Evolutionary conservation across 2,329 filamentous ascomycete genomes (phyloP).

Genomic region (Neofusicoccum sp.): DNA sequence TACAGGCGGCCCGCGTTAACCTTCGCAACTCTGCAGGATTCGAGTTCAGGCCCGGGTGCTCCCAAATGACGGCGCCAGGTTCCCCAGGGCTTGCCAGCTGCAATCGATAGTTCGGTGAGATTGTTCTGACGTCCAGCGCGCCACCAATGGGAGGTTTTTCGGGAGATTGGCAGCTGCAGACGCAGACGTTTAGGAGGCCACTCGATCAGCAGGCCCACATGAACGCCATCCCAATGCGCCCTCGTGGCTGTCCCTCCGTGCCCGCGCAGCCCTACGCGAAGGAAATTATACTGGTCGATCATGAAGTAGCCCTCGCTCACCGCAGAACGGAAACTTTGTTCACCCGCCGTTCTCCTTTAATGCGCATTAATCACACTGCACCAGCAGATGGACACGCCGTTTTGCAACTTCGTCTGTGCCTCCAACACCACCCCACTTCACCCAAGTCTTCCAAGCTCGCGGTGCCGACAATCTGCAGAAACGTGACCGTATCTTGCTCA

Average conservation of each 20-base stretch:
- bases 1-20: neutral
- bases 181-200: neutral
- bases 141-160: neutral
- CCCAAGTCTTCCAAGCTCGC: neutral
- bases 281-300: neutral
- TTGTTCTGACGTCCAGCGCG: neutral
- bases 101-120: neutral
- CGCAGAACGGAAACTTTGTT: neutral
- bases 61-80: neutral
- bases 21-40: too few relatives aligned
- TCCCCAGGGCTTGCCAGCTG: neutral
- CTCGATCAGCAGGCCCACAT: neutral
- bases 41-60: neutral
- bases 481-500: neutral
- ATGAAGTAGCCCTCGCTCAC: neutral
- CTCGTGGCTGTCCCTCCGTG: neutral
- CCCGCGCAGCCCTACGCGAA: neutral
- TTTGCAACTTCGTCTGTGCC: neutral
- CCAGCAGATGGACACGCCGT: neutral
- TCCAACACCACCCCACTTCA: neutral
- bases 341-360: neutral
- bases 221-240: neutral
- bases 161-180: neutral
- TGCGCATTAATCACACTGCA: conserved; percentile 11
- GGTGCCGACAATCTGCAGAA: neutral